phyloP scores from a whole-genome alignment of 768 basidiomycete genomes.

The Exsudoporus frostii region DNA sequence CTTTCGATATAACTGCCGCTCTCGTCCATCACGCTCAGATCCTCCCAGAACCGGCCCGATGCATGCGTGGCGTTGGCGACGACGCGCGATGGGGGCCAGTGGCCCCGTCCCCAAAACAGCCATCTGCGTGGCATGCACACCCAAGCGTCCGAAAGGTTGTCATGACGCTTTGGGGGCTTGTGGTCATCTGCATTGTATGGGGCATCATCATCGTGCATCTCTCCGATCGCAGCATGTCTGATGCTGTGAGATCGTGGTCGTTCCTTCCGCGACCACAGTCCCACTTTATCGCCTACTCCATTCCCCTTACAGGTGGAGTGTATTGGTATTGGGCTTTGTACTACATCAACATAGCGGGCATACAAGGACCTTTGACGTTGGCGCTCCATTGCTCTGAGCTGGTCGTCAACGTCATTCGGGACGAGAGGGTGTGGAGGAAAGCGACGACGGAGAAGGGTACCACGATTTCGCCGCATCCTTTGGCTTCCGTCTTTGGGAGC shows the following conservation, averaged over 20 bases:
- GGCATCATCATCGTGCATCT: conserved; percentile 13
- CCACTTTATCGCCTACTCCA: conserved; percentile 19
- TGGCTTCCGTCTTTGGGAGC: conserved; percentile 22
- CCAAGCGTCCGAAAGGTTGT: conserved; percentile 22
- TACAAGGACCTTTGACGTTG: conserved; percentile 31
- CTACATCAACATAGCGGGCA: conserved; percentile 23
- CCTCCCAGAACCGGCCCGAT: conserved; percentile 14
- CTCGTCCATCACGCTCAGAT: conserved; percentile 27
- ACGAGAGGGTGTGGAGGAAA: conserved; percentile 27
- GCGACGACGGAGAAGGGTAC: conserved; percentile 18
- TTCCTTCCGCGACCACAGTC: conserved; percentile 25
- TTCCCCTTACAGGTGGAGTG: conserved; percentile 17
- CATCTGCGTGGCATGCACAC: conserved; percentile 30
- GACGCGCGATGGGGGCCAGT: conserved; percentile 5
- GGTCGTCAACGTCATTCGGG: conserved; percentile 28
- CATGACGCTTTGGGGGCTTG: conserved; percentile 24
- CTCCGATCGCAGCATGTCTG: conserved; percentile 2
- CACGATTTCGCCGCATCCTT: conserved; percentile 17
- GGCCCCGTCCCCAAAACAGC: conserved; percentile 15
- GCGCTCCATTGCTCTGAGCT: conserved; percentile 29
- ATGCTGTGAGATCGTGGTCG: conserved; percentile 18
- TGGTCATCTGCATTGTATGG: conserved; percentile 20
- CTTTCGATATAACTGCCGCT: conserved; percentile 30
- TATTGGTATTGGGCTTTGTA: conserved; percentile 25
- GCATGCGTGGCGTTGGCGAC: conserved; percentile 27